Conservation (phyloP, 192 early-diverging fungal species). For the Rhizoclosmatium sp. region DNA sequence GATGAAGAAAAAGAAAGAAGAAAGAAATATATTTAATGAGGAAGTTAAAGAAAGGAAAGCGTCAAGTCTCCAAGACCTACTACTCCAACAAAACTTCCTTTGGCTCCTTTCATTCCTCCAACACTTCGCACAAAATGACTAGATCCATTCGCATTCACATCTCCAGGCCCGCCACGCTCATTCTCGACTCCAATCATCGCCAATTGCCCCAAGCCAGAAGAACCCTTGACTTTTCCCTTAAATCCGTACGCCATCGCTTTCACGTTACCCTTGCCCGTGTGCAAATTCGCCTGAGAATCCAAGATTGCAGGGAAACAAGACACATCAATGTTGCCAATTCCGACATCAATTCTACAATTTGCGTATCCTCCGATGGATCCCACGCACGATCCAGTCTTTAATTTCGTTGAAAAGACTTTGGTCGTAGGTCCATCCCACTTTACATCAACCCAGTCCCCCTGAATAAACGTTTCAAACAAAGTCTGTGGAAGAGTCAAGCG, state of each 20-base stretch:
- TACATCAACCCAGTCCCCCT: too few relatives aligned
- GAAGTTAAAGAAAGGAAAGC: background rate
- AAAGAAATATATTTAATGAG: background rate
- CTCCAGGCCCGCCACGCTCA: background rate
- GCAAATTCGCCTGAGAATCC: background rate
- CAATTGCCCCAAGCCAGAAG: background rate
- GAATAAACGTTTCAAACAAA: too few relatives aligned
- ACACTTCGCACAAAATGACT: background rate
- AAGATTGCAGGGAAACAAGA: background rate
- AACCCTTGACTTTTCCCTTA: background rate
- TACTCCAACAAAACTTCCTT: constrained; percentile 9
- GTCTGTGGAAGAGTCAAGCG: too few relatives aligned
- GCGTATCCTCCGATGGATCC: too few relatives aligned
- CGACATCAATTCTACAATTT: too few relatives aligned
- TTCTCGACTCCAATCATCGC: background rate
- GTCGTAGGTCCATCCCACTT: too few relatives aligned
- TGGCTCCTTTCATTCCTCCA: background rate
- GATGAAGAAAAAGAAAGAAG: background rate
- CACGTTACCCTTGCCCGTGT: background rate
- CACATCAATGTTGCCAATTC: background rate
- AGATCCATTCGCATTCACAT: background rate
- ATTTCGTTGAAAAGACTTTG: too few relatives aligned
- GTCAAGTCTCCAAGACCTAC: background rate
- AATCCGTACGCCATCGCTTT: background rate
- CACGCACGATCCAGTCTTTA: too few relatives aligned